Evolutionary conservation across 345 rosid species (phyloP), one percentile per base, ranked within the genome.

Genomic region (Geranium rotundifolium): DNA sequence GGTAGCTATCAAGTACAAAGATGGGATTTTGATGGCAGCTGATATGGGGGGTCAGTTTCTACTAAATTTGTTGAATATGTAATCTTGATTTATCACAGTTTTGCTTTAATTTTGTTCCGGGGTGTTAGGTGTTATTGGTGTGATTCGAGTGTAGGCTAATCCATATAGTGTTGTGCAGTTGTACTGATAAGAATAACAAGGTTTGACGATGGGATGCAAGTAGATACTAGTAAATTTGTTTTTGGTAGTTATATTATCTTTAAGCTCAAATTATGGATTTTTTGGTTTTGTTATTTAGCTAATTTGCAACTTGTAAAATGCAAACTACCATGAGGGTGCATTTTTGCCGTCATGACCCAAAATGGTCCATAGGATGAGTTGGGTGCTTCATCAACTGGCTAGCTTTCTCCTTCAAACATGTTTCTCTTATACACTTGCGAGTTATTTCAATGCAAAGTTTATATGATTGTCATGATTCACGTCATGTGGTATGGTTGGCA

Each of bases 1-100:
- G 46, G 87, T 90, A 29, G 99, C 99, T 72, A 57, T 93, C 69
- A 93, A 93, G 81, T 93, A 86, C 72, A 88, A 85, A 69, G 97
- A 93, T 76, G 99, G 99, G 18, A 86, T 93, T 64, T 69, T 93
- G 69, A 90, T 93, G 99, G 91, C 97, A 55, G 84, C 97, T 79
- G 97, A 90, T 64, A 93, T 85, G 95, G 97, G 95, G 79, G 97
- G 97, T 89, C 62, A 15, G 85, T 57, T 30, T 37, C 20, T 34
- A 16, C 52, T 46, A 5, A 3, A 46, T 46, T 3, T 46, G 52
- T 7, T 46, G 52, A 3, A 14, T 46, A 7, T 46, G 0, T 5
- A 46, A 14, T 46, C 52, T 46, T 46, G 16, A 9, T 46, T 46
- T 46, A 46, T 41, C 50, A 41, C 1, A 12, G 5, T 12, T 6